Conservation (phyloP, 768 basidiomycete species). For the Calocera viscosa region DNA sequence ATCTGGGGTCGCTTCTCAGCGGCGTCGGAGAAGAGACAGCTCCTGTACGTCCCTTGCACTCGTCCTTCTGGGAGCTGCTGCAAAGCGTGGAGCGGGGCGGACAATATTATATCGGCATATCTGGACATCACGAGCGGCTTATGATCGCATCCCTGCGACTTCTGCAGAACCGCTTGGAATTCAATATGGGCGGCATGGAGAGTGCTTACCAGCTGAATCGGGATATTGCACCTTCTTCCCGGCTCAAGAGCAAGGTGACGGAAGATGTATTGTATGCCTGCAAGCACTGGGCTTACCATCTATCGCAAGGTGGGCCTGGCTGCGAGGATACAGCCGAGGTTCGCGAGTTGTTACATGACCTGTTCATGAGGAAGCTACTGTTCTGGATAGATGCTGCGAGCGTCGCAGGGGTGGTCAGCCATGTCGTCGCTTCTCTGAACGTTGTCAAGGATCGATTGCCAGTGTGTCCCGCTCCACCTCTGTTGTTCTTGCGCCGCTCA, state of each 20-base stretch:
- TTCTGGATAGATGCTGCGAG: background rate
- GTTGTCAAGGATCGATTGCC: too few species aligned
- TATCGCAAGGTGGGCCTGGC: background rate
- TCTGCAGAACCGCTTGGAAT: background rate
- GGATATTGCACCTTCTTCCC: background rate
- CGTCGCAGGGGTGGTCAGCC: background rate
- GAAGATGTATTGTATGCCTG: background rate
- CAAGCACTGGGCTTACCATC: slow-evolving; percentile 5
- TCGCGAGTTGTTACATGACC: background rate
- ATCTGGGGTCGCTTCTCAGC: background rate
- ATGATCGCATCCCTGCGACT: background rate
- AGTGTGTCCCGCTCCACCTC: too few species aligned
- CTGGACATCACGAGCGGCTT: background rate
- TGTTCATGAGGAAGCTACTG: background rate
- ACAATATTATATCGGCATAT: background rate
- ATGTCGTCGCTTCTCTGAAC: too few species aligned
- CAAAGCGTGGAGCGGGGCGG: background rate
- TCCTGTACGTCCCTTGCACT: background rate
- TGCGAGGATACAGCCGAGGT: background rate
- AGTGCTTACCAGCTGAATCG: background rate
- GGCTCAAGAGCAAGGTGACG: background rate
- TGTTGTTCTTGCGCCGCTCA: too few species aligned
- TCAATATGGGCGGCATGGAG: background rate
- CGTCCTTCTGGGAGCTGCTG: background rate
- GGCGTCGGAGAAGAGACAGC: background rate